Conservation (phyloP, 2,329 filamentous ascomycete species). For the Aureobasidium sp. region DNA sequence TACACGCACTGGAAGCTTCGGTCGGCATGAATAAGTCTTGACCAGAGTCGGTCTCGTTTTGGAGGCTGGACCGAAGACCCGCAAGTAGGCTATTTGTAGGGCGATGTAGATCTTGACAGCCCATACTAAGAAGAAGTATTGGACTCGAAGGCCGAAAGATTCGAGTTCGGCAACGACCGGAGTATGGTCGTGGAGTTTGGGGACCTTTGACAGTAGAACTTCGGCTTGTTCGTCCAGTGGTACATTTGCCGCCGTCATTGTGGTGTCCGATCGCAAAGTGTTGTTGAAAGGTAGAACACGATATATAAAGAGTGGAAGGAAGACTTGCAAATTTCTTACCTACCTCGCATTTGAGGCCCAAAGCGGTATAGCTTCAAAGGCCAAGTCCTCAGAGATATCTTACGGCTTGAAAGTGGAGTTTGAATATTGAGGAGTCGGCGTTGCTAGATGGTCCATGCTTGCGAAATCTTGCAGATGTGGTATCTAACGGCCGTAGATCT, state of each 20-base stretch:
- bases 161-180: background rate
- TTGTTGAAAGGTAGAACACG: background rate
- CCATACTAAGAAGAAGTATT: background rate
- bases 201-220: background rate
- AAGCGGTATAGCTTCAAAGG: background rate
- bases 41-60: background rate
- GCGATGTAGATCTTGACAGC: slow-evolving; percentile 3
- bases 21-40: background rate
- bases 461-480: background rate
- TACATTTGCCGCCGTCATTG: too few relatives aligned
- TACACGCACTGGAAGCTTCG: background rate
- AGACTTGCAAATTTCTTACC: background rate
- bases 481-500: background rate
- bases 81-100: background rate
- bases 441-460: background rate
- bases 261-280: background rate
- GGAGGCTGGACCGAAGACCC: background rate
- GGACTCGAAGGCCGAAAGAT: background rate
- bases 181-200: background rate
- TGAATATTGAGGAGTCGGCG: background rate
- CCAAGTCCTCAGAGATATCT: background rate
- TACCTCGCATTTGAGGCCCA: background rate
- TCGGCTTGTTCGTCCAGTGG: background rate
- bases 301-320: background rate
- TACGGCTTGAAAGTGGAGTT: background rate